Conservation (phyloP, 2,329 filamentous ascomycete species). For the Aspergillus phoenicis region DNA sequence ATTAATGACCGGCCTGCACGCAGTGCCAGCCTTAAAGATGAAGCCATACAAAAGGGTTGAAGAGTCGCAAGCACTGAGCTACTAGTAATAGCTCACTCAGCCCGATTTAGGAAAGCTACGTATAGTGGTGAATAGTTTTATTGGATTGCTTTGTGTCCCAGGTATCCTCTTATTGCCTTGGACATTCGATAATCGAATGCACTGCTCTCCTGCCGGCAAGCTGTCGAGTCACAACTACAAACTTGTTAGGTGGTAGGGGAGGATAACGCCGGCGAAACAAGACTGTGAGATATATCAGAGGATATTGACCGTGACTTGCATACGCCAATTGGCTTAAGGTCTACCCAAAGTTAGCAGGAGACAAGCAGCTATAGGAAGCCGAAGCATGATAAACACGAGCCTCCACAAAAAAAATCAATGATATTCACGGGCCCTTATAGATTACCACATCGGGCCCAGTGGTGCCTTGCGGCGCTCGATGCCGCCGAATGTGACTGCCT, state of each 20-base stretch:
- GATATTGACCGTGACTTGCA: no score
- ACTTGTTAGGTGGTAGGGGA: no score
- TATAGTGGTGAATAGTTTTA: no score
- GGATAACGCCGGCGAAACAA: not conserved
- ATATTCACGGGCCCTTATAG: not conserved
- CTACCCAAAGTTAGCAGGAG: not conserved
- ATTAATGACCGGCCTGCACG: not conserved
- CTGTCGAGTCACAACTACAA: no score
- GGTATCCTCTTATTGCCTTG: no score
- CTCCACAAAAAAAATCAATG: not conserved
- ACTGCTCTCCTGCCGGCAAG: no score
- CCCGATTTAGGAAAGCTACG: no score
- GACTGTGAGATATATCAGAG: not conserved
- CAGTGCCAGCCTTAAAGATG: not conserved
- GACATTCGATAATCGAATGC: no score
- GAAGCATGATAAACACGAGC: not conserved
- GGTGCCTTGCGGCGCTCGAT: not conserved
- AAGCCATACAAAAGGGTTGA: not conserved
- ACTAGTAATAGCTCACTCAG: no score
- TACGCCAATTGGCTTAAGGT: no score
- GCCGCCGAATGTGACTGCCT: not conserved
- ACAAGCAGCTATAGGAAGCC: not conserved
- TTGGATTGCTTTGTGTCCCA: no score
- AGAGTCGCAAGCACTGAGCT: no score
- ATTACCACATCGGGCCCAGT: not conserved